Evolutionary conservation across 2,329 filamentous ascomycete genomes (phyloP), one percentile per base, ranked within the genome.

Genomic region (Trichoderma sp.): DNA sequence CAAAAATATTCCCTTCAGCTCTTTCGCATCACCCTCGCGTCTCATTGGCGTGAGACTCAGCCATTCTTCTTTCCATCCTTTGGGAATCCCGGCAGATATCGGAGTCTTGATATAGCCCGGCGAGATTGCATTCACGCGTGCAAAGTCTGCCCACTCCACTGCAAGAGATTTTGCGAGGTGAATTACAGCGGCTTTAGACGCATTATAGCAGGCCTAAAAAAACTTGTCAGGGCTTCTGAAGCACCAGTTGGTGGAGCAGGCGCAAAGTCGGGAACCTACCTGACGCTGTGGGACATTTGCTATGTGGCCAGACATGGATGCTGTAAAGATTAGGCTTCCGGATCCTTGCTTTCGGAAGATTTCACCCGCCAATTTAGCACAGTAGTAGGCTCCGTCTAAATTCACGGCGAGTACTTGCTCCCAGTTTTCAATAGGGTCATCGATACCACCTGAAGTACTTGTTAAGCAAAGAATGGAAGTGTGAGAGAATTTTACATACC

Each of bases 131-230:
- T 84, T 83, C 23, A 84, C 81, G n/a, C 82, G 77, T 57, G 79
- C 80, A 30, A 79, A 82, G 65, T 83, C 81, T 0, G 80, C 81
- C 82, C 83, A 85, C 73, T 85, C 83, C 9, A 84, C 83, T 3
- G 82, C 78, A 15, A 84, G 74, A 61, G 78, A 81, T 75, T 82
- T 82, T n/a, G 80, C 78, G 20, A 85, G 75, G 62, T 84, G 83
- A 3, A 83, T 79, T 3, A 61, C 43, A 26, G 23, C 84, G 2
- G 82, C 83, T 74, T 84, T 85, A 65, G 80, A 82, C 9, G 83
- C 79, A 70, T 85, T 85, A 68, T 84, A 85, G 11, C 81, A 82
- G 73, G 75, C 43, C 43, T 47, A 47, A 47, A 47, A 39, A n/a
- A n/a, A 47, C 17, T 43, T 47, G 43, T 47, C 2, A 47, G n/a